Evolutionary conservation across 2,329 filamentous ascomycete species (phyloP).

Genomic region (Alternaria ethzedia): DNA sequence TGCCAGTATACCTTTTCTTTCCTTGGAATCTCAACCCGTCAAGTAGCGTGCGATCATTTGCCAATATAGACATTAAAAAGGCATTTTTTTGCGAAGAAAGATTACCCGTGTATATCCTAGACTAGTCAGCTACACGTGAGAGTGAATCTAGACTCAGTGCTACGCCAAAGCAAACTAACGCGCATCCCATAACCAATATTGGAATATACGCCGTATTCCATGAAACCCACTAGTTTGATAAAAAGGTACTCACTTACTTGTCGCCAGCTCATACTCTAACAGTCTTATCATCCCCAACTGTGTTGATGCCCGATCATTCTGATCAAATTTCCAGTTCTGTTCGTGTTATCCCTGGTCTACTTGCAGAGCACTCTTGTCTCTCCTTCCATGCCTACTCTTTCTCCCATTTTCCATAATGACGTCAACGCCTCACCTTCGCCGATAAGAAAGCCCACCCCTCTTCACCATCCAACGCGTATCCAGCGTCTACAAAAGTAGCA

Average conservation of each 20-base stretch:
- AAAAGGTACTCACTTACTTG: not conserved
- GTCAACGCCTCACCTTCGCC: not conserved
- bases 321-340: accelerated
- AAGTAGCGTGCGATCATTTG: not conserved
- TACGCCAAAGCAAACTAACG: not conserved
- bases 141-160: not conserved
- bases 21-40: not conserved
- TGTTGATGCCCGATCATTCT: not conserved
- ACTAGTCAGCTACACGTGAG: not conserved
- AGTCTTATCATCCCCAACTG: not conserved
- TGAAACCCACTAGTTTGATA: not conserved
- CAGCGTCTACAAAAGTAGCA: not conserved
- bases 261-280: not conserved
- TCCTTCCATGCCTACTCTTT: not conserved
- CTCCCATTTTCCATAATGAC: not conserved
- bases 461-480: not conserved
- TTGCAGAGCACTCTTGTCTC: not conserved
- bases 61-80: not conserved
- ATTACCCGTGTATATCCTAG: not conserved
- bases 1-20: not conserved
- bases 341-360: not conserved
- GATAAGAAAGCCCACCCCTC: not conserved
- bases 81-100: not conserved
- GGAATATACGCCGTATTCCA: not conserved
- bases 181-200: not conserved